Evolutionary conservation across 495 filamentous ascomycete genomes (phyloP).

Genomic region (Penicillium diatomitis): DNA sequence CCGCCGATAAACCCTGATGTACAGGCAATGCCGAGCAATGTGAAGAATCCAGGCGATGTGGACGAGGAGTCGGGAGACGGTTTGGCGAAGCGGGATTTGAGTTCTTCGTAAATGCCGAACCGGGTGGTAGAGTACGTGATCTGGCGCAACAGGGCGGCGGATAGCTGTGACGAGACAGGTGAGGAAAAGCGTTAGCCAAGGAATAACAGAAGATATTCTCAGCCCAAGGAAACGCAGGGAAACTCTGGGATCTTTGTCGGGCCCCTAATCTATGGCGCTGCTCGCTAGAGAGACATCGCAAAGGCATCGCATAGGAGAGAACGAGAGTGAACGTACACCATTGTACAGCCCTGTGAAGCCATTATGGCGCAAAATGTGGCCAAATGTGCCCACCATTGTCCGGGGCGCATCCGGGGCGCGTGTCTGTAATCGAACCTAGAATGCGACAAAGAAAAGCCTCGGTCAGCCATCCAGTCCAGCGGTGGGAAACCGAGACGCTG

Average conservation of each 20-base stretch:
- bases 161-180: slow-evolving; percentile 46
- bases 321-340: slow-evolving; percentile 43
- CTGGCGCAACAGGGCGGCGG: slow-evolving; percentile 85
- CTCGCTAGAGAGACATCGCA: too few relatives aligned
- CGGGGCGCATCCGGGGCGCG: slow-evolving; percentile 55
- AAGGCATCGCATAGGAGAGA: too few relatives aligned
- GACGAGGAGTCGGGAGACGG: slow-evolving; percentile 20
- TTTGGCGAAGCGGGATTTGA: slow-evolving; percentile 59
- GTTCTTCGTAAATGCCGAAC: slow-evolving; percentile 89
- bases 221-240: neutral
- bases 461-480: slow-evolving; percentile 10
- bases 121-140: slow-evolving; percentile 86
- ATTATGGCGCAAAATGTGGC: slow-evolving; percentile 57
- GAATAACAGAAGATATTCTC: slow-evolving; percentile 1
- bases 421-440: slow-evolving; percentile 81
- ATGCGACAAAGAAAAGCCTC: slow-evolving; percentile 6
- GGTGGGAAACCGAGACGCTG: neutral
- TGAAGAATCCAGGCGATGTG: slow-evolving; percentile 49
- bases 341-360: slow-evolving; percentile 72
- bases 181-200: too few relatives aligned
- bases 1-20: slow-evolving; percentile 84
- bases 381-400: slow-evolving; percentile 73
- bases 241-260: neutral
- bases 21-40: slow-evolving; percentile 70
- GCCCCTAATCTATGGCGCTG: too few relatives aligned